These are phyloP conservation scores for Monosporascus ibericus DNA, from an alignment of 2,329 filamentous ascomycete species.

Conservation along the genomic window DNA sequence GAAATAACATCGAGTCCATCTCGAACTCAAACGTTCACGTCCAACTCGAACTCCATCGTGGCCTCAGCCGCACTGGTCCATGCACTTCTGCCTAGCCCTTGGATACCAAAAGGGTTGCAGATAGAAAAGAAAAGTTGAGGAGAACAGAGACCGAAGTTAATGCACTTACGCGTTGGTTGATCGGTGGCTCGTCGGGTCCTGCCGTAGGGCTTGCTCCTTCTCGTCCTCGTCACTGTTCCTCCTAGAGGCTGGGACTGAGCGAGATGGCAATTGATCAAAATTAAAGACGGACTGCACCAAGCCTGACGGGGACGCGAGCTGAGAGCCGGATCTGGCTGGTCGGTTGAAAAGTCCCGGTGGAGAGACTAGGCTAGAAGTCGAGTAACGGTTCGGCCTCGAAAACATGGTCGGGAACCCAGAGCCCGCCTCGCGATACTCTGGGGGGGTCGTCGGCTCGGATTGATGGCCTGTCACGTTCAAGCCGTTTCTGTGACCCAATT, in stretches of 20 bases:
- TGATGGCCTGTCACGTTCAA: constrained; percentile 63
- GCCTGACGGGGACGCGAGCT: constrained; percentile 69
- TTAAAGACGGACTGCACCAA: constrained; percentile 53
- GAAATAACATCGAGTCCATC: too few species aligned
- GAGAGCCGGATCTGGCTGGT: constrained; percentile 69
- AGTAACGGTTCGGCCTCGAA: constrained; percentile 81
- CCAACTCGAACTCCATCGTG: too few species aligned
- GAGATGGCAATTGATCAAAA: constrained; percentile 66
- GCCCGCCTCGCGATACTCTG: constrained; percentile 73
- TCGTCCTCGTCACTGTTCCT: constrained; percentile 90
- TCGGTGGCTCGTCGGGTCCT: constrained; percentile 65
- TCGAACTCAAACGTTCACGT: too few species aligned
- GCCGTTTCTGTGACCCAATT: constrained; percentile 53
- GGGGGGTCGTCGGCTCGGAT: constrained; percentile 92
- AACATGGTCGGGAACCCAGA: constrained; percentile 72
- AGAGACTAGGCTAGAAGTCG: constrained; percentile 79
- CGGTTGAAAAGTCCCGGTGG: constrained; percentile 71
- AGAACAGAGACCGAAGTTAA: not conserved
- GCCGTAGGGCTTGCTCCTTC: constrained; percentile 67
- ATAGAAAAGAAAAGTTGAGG: not conserved
- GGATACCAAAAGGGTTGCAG: too few species aligned
- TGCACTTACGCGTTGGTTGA: constrained; percentile 74
- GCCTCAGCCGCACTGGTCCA: too few species aligned
- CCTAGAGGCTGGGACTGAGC: constrained; percentile 79
- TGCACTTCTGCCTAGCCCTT: too few species aligned